Conservation (phyloP, 106 monocot genomes). For the Iris macrosiphon region DNA sequence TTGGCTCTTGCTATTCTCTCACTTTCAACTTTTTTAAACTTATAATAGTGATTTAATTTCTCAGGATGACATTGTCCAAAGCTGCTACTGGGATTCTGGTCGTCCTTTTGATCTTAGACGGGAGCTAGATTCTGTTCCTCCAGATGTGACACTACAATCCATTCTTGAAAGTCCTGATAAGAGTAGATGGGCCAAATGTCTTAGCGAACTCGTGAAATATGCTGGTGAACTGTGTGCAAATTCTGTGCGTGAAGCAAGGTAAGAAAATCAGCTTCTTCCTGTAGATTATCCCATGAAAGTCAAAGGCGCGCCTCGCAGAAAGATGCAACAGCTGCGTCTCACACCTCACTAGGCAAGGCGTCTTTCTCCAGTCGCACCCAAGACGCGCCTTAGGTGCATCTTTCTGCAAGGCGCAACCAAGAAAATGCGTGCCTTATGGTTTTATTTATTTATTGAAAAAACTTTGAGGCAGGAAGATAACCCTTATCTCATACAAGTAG, state of each 20-base stretch:
- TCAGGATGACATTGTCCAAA: slow-evolving; percentile 98
- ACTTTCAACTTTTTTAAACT: background rate
- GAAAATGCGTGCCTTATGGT: too few species aligned
- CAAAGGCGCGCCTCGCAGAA: too few species aligned
- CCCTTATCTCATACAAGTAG: too few species aligned
- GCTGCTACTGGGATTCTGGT: slow-evolving; percentile 90
- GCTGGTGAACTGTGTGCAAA: slow-evolving; percentile 84
- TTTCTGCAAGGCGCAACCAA: too few species aligned
- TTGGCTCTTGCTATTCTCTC: too few species aligned
- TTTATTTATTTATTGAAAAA: too few species aligned
- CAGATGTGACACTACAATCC: slow-evolving; percentile 76
- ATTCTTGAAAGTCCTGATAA: slow-evolving; percentile 92
- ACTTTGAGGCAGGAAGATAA: too few species aligned
- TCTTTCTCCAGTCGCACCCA: too few species aligned
- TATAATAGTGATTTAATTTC: background rate
- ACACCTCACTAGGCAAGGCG: too few species aligned
- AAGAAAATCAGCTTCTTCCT: slow-evolving; percentile 13
- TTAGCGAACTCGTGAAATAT: slow-evolving; percentile 95
- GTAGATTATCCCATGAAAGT: too few species aligned
- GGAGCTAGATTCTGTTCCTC: slow-evolving; percentile 78
- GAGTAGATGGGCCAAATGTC: slow-evolving; percentile 91
- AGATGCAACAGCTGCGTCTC: too few species aligned
- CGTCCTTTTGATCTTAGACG: slow-evolving; percentile 82
- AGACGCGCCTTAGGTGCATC: too few species aligned
- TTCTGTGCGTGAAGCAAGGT: slow-evolving; percentile 92